Conservation (phyloP, 352 stramenopile species). For the Globisporangium acanthophoron region DNA sequence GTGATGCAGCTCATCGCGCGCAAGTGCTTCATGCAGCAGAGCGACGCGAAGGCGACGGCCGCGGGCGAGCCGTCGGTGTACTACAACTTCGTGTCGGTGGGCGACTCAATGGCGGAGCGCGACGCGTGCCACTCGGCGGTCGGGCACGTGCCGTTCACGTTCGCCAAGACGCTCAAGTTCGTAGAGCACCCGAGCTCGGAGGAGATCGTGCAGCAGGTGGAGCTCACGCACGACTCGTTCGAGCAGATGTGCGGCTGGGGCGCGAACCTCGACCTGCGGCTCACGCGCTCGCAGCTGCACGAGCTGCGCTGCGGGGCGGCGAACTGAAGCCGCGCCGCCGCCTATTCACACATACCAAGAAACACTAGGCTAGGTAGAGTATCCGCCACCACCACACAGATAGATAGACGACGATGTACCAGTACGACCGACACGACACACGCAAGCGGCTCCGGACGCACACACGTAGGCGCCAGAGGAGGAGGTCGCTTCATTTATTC, state of each 20-base stretch:
- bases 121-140: conserved; percentile 76
- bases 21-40: conserved; percentile 63
- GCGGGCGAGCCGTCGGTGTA: conserved; percentile 24
- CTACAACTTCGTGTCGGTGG: conserved; percentile 81
- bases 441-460: neutral
- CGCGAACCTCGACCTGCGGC: conserved; percentile 65
- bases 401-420: conserved; percentile 1
- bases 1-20: conserved; percentile 83
- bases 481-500: conserved; percentile 5
- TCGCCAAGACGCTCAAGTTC: conserved; percentile 87
- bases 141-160: conserved; percentile 52
- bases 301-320: conserved; percentile 44
- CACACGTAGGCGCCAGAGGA: neutral
- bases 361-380: conserved; percentile 14
- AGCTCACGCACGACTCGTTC: conserved; percentile 79
- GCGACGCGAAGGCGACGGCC: conserved; percentile 3
- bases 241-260: conserved; percentile 83
- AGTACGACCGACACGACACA: neutral
- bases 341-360: neutral
- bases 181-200: conserved; percentile 73
- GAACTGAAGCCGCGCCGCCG: conserved; percentile 3
- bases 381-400: neutral
- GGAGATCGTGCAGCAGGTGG: conserved; percentile 81
- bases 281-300: conserved; percentile 71
- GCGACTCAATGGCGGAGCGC: conserved; percentile 84